Percentiles rank a stretch among this genome's conserved stretches.
Conservation (phyloP, 306 rosid genomes). For the Mucuna pruriens region DNA sequence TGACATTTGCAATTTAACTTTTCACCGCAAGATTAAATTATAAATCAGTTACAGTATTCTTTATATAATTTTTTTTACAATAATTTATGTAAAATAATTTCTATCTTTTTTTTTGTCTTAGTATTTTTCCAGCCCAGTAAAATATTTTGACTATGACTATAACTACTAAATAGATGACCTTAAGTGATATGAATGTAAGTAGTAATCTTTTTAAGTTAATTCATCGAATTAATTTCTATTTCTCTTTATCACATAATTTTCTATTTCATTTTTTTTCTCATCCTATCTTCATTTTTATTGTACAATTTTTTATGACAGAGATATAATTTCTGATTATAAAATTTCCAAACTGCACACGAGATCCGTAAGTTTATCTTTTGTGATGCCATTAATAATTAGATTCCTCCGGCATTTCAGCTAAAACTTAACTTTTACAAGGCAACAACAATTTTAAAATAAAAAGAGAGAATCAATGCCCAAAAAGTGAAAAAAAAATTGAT, state of each 20-base stretch:
- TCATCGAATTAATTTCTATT: too few species aligned
- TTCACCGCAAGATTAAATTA: not conserved
- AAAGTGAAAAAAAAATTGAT: not conserved
- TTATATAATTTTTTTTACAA: too few species aligned
- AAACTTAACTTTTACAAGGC: not conserved
- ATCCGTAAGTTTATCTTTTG: not conserved
- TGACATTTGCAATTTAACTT: not conserved
- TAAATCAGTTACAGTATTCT: not conserved
- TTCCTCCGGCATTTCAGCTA: constrained; percentile 19
- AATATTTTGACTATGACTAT: too few species aligned
- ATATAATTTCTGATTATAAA: not conserved
- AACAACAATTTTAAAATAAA: not conserved
- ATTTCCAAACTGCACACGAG: not conserved
- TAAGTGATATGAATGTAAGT: too few species aligned
- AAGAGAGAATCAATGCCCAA: not conserved
- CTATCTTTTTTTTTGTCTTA: too few species aligned
- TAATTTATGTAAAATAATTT: too few species aligned
- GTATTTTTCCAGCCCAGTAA: too few species aligned
- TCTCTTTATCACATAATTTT: not conserved
- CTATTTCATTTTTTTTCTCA: not conserved
- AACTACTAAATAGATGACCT: too few species aligned
- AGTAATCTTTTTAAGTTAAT: too few species aligned
- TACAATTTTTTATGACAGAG: not conserved
- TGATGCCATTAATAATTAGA: not conserved
- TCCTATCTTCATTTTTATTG: not conserved